Evolutionary conservation across 2,329 filamentous ascomycete species (phyloP), one percentile per base, ranked within the genome.

Genomic region (Cytospora piceicola): DNA sequence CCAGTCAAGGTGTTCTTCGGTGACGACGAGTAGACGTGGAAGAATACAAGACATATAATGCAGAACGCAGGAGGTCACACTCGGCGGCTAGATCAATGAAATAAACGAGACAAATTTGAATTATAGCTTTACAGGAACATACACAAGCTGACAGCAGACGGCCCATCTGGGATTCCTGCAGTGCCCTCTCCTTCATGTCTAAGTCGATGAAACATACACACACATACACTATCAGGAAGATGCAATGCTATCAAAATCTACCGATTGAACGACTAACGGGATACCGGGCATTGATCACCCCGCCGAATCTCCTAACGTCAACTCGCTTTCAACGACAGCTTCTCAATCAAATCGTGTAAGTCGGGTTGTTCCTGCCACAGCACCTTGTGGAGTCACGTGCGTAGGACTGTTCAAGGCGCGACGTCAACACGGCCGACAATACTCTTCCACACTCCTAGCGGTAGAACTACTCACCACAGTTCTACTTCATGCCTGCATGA

Each of bases 1-100:
- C 91, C 91, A 0, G 77, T 91, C 67, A 90, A 88, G 83, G 90
- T 94, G 42, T 95, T 95, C 83, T 92, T 92, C 75, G 90, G 90
- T 9, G 90, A 94, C 72, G 90, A 93, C 73, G 90, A 94, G 81
- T 93, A 87, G 59, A 20, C 3, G 1, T 17, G 3, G n/a, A 24
- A 1, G 46, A n/a, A 49, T n/a, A 7, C 8, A 49, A 8, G 12
- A 24, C 1, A 24, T 24, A 36, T 2, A 14, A n/a, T 22, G 42
- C 17, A 11, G 6, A 46, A n/a, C 7, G 6, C 42, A 5, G 27
- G 27, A 29, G 39, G 6, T 42, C 17, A 20, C 3, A 20, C 17
- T 42, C 15, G 6, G 8, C 32, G 42, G 3, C n/a, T 24, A 15
- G n/a, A 58, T 8, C 1, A 49, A 22, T 22, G 46, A 24, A 49